Evolutionary conservation across 2,329 filamentous ascomycete species (phyloP), one percentile per base, ranked within the genome.

Genomic region (Aspergillus pseudotamarii): DNA sequence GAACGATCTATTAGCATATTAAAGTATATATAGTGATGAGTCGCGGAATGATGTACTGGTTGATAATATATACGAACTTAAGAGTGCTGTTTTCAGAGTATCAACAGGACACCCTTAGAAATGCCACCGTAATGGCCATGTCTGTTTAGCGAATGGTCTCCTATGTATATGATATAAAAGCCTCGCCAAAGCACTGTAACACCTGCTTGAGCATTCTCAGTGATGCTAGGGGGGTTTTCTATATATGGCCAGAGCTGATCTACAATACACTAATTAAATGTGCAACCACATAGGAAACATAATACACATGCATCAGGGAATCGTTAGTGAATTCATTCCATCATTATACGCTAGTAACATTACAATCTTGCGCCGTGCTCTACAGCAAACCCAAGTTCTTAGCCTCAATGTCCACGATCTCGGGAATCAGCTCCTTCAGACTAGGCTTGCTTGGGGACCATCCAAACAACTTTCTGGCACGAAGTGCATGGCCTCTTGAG

Each of bases 371-470:
- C 10, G 10, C 23, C n/a, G 23, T 43, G 3, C 16, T 45, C 59
- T 59, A 72, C 21, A 66, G 68, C 60, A 80, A 62, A 1, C 78
- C 78, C 46, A 80, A 67, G 28, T 60, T 68, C 64, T 74, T 79
- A 3, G 79, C 80, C 65, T 87, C 84, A 28, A 73, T 66, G 36
- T 85, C 81, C 0, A 91, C 81, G 55, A 86, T 82, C 2, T 79
- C 78, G 3, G 84, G 82, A 32, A 91, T 75, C 57, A 85, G 78
- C 12, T 88, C 85, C 63, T 83, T 73, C 58, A 91, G 60, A 32
- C 79, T 81, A 26, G 77, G 78, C 55, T 83, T 75, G 61, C 73
- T 67, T 12, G 78, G 76, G 6, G 68, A 68, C 78, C 78, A 80
- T 1, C 75, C 77, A 55, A 80, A 66, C 57, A 80, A 64, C 62